A percentile compares a stretch with the other conserved stretches of the same genome.
These are phyloP conservation scores for Boletales sp. DNA, from an alignment of 768 basidiomycete genomes.

Conservation along the genomic window DNA sequence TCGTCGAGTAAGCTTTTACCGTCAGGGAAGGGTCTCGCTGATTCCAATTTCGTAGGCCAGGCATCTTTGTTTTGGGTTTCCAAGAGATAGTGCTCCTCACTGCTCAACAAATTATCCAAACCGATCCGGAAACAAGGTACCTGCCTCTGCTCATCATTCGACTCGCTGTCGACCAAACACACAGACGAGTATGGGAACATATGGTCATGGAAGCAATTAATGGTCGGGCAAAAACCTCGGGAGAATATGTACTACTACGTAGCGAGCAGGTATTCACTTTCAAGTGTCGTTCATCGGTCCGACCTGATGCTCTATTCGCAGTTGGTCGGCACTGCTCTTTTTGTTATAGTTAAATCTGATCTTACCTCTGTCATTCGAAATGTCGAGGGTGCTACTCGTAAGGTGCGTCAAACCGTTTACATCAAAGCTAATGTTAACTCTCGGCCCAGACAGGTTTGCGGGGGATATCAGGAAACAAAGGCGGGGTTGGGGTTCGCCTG, in stretches of 20 bases:
- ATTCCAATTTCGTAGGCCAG: conserved; percentile 51
- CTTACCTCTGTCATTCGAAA: conserved; percentile 79
- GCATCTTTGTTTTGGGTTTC: conserved; percentile 88
- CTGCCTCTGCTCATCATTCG: neutral
- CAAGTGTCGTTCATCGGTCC: neutral
- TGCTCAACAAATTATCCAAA: conserved; percentile 95
- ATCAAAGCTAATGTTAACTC: neutral
- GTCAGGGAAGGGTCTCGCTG: conserved; percentile 22
- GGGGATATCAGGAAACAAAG: conserved; percentile 97
- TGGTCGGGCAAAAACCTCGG: conserved; percentile 59
- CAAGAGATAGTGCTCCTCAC: conserved; percentile 98
- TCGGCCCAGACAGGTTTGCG: conserved; percentile 68
- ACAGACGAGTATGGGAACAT: conserved; percentile 85
- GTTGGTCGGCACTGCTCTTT: conserved; percentile 92
- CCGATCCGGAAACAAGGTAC: conserved; percentile 90
- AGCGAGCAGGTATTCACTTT: conserved; percentile 74
- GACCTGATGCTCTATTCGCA: conserved; percentile 29
- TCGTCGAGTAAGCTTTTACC: conserved; percentile 12
- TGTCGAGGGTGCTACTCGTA: conserved; percentile 89
- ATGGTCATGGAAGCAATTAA: conserved; percentile 79
- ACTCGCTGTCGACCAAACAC: neutral
- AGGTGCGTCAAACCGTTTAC: conserved; percentile 46
- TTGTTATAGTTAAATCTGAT: conserved; percentile 78
- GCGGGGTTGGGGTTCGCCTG: conserved; percentile 90
- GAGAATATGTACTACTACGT: conserved; percentile 79